Percentiles rank a stretch among this genome's conserved stretches.
phyloP scores from a whole-genome alignment of 306 rosid species.

The Cucumis hystrix region DNA sequence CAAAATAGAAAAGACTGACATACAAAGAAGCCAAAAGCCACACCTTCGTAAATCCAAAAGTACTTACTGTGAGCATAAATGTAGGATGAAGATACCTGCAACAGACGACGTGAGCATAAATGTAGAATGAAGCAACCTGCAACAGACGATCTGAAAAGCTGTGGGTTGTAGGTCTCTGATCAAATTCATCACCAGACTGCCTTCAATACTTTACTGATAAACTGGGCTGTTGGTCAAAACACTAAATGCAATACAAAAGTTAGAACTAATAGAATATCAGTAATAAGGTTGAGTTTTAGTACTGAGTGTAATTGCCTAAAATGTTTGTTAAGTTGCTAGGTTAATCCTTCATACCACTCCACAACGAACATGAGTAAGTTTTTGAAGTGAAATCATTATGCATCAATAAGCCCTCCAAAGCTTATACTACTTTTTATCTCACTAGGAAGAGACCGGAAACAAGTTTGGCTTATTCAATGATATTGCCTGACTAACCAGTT shows the following conservation, averaged over 20 bases:
- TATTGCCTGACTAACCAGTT: background rate
- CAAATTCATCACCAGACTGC: background rate
- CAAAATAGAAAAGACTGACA: background rate
- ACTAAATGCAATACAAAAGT: background rate
- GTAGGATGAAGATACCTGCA: no score
- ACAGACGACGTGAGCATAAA: no score
- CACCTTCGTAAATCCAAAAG: background rate
- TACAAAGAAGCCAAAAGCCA: background rate
- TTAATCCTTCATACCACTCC: background rate
- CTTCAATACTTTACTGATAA: background rate
- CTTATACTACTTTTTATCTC: background rate
- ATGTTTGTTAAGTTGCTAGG: background rate
- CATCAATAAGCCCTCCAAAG: background rate
- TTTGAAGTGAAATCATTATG: background rate
- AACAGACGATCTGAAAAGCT: background rate
- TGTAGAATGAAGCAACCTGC: background rate
- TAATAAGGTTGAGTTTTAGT: background rate
- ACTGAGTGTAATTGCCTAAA: background rate
- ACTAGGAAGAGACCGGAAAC: background rate
- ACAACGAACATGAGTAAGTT: background rate
- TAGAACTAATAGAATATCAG: background rate
- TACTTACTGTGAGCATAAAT: background rate
- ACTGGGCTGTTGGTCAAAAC: background rate
- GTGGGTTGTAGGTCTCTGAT: background rate
- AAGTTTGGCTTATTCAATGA: background rate